Evolutionary conservation across 768 basidiomycete species (phyloP).

Genomic region (Leccinellum rugosiceps): DNA sequence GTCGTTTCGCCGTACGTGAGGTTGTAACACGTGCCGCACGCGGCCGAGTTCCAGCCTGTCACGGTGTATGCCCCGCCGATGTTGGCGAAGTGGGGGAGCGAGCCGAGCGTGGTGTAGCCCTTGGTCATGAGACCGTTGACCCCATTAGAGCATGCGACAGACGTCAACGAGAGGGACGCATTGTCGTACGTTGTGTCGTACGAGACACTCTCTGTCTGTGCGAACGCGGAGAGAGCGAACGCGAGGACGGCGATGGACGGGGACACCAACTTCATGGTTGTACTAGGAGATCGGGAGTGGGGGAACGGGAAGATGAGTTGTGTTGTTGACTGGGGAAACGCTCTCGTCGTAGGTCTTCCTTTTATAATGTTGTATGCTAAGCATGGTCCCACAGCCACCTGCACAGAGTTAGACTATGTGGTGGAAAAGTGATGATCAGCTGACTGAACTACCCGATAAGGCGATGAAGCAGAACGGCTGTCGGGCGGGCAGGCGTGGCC

Average conservation of each 20-base stretch:
- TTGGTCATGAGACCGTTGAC: constrained; percentile 27
- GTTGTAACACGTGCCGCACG: constrained; percentile 24
- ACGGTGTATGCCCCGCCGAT: constrained; percentile 35
- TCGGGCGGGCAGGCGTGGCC: neutral
- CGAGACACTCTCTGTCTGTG: constrained; percentile 18
- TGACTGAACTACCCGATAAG: no score
- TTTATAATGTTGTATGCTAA: constrained; percentile 14
- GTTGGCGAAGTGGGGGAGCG: constrained; percentile 30
- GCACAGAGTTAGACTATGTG: neutral
- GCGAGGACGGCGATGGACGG: constrained; percentile 8
- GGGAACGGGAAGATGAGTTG: neutral
- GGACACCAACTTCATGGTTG: constrained; percentile 26
- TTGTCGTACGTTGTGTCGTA: constrained; percentile 34
- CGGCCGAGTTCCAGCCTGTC: constrained; percentile 25
- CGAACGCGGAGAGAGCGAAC: constrained; percentile 16
- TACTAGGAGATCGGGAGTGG: neutral
- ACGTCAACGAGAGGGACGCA: constrained; percentile 9
- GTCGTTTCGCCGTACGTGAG: constrained; percentile 25
- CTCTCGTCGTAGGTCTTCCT: neutral
- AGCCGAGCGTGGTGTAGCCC: constrained; percentile 33
- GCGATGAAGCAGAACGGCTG: neutral
- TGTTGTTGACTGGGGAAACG: neutral
- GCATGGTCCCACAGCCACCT: neutral
- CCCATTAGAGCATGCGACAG: constrained; percentile 34
- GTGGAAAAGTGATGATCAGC: neutral